Base-by-base conservation (phyloP, 306 rosid species). In the Quercus agrifolia region DNA sequence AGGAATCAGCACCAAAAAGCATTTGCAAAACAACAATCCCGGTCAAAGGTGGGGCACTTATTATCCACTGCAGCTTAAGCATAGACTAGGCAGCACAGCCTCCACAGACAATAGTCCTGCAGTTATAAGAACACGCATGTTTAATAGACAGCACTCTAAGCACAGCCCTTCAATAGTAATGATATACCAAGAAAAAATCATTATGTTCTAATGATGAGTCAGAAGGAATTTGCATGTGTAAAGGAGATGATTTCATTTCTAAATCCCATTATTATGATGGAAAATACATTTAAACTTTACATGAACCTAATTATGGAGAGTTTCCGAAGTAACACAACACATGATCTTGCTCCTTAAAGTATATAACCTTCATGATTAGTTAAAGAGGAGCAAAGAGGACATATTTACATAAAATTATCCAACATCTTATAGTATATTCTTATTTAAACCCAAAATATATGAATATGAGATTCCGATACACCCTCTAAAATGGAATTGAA, bases 101-200 rank as follows among this genome's bases (percentile, higher is more conserved):
- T 84, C 98, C 99, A 69, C 96, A 93, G 62, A 90, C 81, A 67
- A 95, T 81, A 82, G 94, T 83, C 84, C 99, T 95, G 79, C 83
- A 78, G 74, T 76, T 41, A 13, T 10, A 1, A 56, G n/a, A 30
- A 67, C 38, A 67, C 35, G 87, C 19, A 9, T 19, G 74, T 1
- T 49, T 64, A 72, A 57, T 17, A 66, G 11, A 38, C 46, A 7
- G 46, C 41, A 35, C 41, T 35, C 41, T 35, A 38, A 11, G 12
- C 13, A 59, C 15, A 87, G 33, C 51, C 81, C 81, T 61, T 27
- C 49, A 28, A 55, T 77, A 35, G 14, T 56, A 52, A 74, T 59
- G 20, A 59, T 4, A 75, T 0, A 41, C 58, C 74, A 59, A 1
- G 46, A 61, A 35, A 31, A 49, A 20, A 55, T 21, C 38, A 44